Base-by-base conservation (phyloP, 176 grass and related monocot genomes). In the Oryza glumipatula region DNA sequence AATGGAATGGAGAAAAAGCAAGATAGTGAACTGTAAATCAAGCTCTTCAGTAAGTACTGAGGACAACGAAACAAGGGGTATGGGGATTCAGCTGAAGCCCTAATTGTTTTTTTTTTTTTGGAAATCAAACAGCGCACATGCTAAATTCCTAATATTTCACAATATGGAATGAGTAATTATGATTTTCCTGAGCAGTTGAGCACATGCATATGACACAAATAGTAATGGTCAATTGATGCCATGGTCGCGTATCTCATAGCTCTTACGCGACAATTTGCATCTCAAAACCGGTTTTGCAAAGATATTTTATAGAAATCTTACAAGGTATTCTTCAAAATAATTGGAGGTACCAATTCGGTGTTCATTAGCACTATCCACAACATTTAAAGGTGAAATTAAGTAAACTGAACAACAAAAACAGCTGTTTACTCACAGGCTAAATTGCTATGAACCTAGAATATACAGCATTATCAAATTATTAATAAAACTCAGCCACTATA, bases 401-500 rank as follows among this genome's bases (percentile, higher is more conserved):
- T 17, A 52, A 52, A 52, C 4, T 52, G 13, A 52, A 52, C 13
- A 77, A 44, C 56, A 63, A 11, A 23, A n/a, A 66, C 14, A 9
- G 35, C 21, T 23, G 21, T 58, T 39, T 28, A 33, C 43, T 85
- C 15, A 45, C 56, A 67, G 39, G 32, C 46, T 76, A 68, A 84
- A 79, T 64, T 36, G 26, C 9, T 32, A 66, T 13, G 12, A 52
- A 14, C 26, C 47, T 73, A 1, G 7, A 70, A 48, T 73, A 67
- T 78, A 88, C 73, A 83, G 11, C 4, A 26, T 72, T 83, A 51
- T 1, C 76, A 51, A 26, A 33, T 80, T 82, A 24, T 46, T 17
- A 12, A 44, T 51, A 67, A 17, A 60, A 56, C 51, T 69, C 43
- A 76, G 28, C 17, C 23, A 87, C 23, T 45, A 80, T 17, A 58